Evolutionary conservation across 345 rosid species (phyloP).

Genomic region (Punica granatum): DNA sequence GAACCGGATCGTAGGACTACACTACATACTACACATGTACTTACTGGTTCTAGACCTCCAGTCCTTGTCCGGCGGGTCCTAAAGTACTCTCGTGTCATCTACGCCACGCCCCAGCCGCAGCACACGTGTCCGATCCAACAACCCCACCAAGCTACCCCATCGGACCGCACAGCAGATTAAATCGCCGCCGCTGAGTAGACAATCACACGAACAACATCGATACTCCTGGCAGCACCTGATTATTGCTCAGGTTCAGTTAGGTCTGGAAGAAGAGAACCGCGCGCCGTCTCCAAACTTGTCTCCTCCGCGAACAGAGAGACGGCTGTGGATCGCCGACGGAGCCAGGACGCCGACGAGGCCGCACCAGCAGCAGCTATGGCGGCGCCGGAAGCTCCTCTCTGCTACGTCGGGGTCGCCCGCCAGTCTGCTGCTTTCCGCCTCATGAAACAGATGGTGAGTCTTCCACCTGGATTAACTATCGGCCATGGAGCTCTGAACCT

Average conservation of each 20-base stretch:
- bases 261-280: neutral
- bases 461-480: neutral
- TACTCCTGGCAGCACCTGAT: neutral
- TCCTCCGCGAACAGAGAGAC: constrained; percentile 17
- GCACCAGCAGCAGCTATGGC: constrained; percentile 47
- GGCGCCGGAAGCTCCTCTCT: constrained; percentile 83
- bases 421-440: constrained; percentile 90
- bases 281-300: constrained; percentile 8
- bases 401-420: constrained; percentile 72
- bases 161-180: neutral
- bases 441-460: constrained; percentile 86
- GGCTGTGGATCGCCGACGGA: constrained; percentile 25
- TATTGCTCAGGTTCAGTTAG: constrained; percentile 1
- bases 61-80: no score
- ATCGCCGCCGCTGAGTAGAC: neutral
- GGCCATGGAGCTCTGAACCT: neutral
- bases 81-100: no score
- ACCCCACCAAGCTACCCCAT: neutral
- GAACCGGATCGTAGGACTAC: neutral
- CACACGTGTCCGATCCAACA: constrained; percentile 1
- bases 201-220: neutral
- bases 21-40: neutral
- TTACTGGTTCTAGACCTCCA: no score
- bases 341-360: constrained; percentile 8
- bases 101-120: neutral